These are phyloP conservation scores for Ambrosia trifida DNA, from an alignment of 129 eudicot genomes.

Conservation along the genomic window DNA sequence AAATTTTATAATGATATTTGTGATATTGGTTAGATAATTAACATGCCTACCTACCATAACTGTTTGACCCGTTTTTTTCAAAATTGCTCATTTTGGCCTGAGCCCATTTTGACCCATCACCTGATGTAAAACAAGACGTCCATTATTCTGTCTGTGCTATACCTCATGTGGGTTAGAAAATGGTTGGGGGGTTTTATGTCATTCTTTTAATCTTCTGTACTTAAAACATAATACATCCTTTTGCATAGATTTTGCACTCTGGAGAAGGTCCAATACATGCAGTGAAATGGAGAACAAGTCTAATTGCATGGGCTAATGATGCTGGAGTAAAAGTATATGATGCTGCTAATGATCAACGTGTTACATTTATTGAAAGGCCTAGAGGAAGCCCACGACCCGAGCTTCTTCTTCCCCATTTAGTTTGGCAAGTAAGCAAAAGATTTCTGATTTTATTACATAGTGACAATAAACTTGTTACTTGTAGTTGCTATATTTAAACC, in stretches of 20 bases:
- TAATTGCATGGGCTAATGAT: constrained; percentile 98
- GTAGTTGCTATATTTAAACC: constrained; percentile 22
- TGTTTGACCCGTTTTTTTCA: not conserved
- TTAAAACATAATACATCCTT: not conserved
- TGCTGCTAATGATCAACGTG: constrained; percentile 82
- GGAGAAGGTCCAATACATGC: constrained; percentile 99
- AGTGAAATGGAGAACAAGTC: constrained; percentile 89
- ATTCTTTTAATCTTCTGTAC: constrained; percentile 9
- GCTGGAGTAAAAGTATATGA: constrained; percentile 95
- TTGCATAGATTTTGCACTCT: constrained; percentile 78
- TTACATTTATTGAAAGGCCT: constrained; percentile 91
- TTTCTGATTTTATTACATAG: constrained; percentile 1
- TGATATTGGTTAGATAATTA: constrained; percentile 1
- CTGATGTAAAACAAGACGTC: not conserved
- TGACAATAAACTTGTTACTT: constrained; percentile 11
- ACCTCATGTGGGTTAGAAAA: constrained; percentile 10
- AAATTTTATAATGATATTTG: not conserved
- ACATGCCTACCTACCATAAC: not conserved
- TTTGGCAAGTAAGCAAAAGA: constrained; percentile 78
- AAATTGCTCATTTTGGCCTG: not conserved
- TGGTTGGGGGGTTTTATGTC: not conserved
- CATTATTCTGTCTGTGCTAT: not conserved
- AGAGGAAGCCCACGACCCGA: constrained; percentile 98
- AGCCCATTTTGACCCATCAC: not conserved
- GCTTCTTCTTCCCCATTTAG: constrained; percentile 90